Conservation (phyloP, 2,329 filamentous ascomycete genomes). For the Hypoxylon rubiginosum region DNA sequence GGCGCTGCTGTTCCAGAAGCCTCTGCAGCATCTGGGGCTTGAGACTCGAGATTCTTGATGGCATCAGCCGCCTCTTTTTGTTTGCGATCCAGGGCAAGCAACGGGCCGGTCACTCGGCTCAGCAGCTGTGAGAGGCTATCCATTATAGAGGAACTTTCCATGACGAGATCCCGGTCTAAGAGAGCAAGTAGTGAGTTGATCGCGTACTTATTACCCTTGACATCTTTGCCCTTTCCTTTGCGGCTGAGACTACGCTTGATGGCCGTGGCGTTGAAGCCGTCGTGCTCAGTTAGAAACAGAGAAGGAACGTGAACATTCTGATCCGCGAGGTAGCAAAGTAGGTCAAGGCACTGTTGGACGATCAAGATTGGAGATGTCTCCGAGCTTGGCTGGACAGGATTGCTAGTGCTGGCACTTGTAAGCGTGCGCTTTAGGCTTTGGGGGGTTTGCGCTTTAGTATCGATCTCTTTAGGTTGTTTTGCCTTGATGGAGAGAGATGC, state of each 20-base stretch:
- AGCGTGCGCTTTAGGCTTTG: slow-evolving; percentile 82
- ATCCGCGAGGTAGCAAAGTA: slow-evolving; percentile 84
- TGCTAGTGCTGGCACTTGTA: slow-evolving; percentile 66
- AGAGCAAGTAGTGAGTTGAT: slow-evolving; percentile 91
- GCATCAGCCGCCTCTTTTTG: slow-evolving; percentile 60
- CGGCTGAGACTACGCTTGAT: slow-evolving; percentile 82
- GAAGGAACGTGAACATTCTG: slow-evolving; percentile 89
- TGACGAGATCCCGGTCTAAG: slow-evolving; percentile 92
- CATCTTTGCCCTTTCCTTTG: slow-evolving; percentile 91
- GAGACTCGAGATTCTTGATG: slow-evolving; percentile 54
- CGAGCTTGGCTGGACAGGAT: slow-evolving; percentile 72
- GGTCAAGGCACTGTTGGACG: slow-evolving; percentile 92
- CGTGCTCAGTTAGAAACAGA: slow-evolving; percentile 95
- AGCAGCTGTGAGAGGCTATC: slow-evolving; percentile 89
- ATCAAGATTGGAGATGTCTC: slow-evolving; percentile 95
- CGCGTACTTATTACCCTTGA: slow-evolving; percentile 86
- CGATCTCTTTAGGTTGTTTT: slow-evolving; percentile 79
- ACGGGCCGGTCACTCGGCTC: slow-evolving; percentile 87
- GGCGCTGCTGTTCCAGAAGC: slow-evolving; percentile 28
- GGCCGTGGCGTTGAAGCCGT: slow-evolving; percentile 77
- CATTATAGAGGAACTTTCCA: slow-evolving; percentile 98
- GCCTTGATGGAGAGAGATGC: slow-evolving; percentile 91
- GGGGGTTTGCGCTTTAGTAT: slow-evolving; percentile 80
- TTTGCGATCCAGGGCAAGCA: slow-evolving; percentile 82
- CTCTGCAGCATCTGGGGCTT: slow-evolving; percentile 45